Evolutionary conservation across 768 basidiomycete species (phyloP), one percentile per base, ranked within the genome.

Genomic region (Tylopilus rubrobrunneus): DNA sequence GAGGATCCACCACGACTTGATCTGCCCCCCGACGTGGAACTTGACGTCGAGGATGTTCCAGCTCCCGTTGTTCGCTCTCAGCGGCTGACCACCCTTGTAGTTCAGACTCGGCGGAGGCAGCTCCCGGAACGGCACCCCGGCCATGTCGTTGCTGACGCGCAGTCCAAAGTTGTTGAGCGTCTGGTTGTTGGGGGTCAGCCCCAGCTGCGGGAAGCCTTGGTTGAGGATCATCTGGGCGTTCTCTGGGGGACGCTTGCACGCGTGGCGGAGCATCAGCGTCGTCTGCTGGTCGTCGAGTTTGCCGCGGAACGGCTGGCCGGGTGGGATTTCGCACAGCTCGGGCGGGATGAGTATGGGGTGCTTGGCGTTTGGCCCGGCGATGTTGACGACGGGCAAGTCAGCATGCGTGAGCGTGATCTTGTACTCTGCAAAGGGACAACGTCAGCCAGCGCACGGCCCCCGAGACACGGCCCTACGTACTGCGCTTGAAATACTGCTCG

Each of bases 11-110:
- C 87, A 91, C 33, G 74, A 76, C 9, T 66, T 37, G 17, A 89
- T 74, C 1, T 51, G 60, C 0, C 76, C 85, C 1, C 81, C 82
- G 0, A 60, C 63, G 33, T 84, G 81, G 62, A 92, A 90, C 62
- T 83, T 82, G 50, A 87, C 84, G 23, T 85, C 76, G 33, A 85
- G 65, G 49, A 91, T 84, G 56, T 92, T 92, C 90, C 90, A 92
- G 37, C 80, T 78, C 1, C 84, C 91, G 31, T 85, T 80, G 34
- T 62, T 70, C 7, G 82, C 77, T 14, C 69, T 75, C 3, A 67
- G 50, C 67, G 73, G 64, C 7, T 52, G 64, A 2, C 81, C 83
- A 5, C 59, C 68, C 36, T 68, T 72, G 62, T 92, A 92, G 2
- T 72, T 71, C 47, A 92, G 61, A 1, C 57, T 55, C 0, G 91